Base-by-base conservation (phyloP, 1,284 basidiomycete species). In the Irpex sp. region DNA sequence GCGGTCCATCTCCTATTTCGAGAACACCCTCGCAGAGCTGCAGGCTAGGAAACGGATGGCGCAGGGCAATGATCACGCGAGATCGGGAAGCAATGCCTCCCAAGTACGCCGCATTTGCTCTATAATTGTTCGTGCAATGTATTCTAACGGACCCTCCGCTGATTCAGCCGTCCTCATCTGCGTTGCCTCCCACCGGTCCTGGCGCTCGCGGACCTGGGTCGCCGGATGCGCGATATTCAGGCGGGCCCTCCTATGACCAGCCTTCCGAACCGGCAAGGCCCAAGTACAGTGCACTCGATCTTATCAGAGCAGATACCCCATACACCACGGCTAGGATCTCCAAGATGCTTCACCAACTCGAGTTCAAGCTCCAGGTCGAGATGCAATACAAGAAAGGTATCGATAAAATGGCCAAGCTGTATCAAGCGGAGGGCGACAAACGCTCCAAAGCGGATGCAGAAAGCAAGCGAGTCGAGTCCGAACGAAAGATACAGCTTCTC, bases 301-400 rank as follows among this genome's bases (percentile, higher is more conserved):
- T 99, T 67, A 93, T 98, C 78, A 97, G 97, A 77, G 95, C 96
- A 68, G 97, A 99, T 78, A 97, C 96, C 46, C 97, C 97, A 19
- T 88, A 97, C 73, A 97, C 95, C 21, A 92, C 95, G 4, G 93
- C 94, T 67, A 99, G 98, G 82, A 98, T 99, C 75, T 93, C 95
- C 55, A 89, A 90, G 69, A 98, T 98, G 97, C 87, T 99, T 62
- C 95, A 98, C 77, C 96, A 98, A 78, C 89, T 99, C 68, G 96
- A 99, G 77, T 98, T 98, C 86, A 99, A 99, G 80, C 89, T 98
- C 59, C 94, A 97, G 77, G 94, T 99, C 68, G 97, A 99, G 78
- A 89, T 93, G 80, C 96, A 99, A 78, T 98, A 98, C 83, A 97
- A 97, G 81, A 87, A 90, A 72, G 97, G 97, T 56, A 98, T 98